Evolutionary conservation across 495 filamentous ascomycete genomes (phyloP).

Genomic region (Daldinia childiae): DNA sequence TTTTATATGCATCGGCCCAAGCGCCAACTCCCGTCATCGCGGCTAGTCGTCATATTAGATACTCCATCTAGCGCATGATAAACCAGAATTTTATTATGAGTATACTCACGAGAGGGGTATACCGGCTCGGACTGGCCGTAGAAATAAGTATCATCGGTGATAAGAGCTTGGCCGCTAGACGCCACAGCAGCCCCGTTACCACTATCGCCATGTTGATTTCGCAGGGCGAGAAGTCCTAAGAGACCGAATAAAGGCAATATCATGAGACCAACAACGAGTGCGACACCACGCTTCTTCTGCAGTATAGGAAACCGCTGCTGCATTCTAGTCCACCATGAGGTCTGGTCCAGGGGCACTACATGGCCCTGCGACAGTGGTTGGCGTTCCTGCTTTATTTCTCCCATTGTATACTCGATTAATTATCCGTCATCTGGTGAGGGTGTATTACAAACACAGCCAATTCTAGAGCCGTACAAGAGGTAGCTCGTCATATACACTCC

Average conservation of each 20-base stretch:
- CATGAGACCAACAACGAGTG: slow-evolving; percentile 46
- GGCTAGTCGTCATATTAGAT: slow-evolving; percentile 65
- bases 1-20: slow-evolving; percentile 80
- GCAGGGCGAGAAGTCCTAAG: slow-evolving; percentile 44
- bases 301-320: slow-evolving; percentile 54
- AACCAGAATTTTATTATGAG: slow-evolving; percentile 49
- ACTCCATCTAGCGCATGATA: not conserved
- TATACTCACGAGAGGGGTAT: slow-evolving; percentile 85
- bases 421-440: slow-evolving; percentile 26
- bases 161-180: slow-evolving; percentile 39
- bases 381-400: slow-evolving; percentile 21
- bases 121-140: slow-evolving; percentile 74
- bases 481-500: not conserved
- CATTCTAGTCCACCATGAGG: slow-evolving; percentile 47
- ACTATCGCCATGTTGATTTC: slow-evolving; percentile 23
- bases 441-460: not conserved
- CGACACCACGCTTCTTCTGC: slow-evolving; percentile 49
- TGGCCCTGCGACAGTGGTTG: slow-evolving; percentile 32
- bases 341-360: slow-evolving; percentile 11
- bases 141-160: slow-evolving; percentile 58
- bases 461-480: not conserved
- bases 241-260: slow-evolving; percentile 48
- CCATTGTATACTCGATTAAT: slow-evolving; percentile 15
- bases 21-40: slow-evolving; percentile 53
- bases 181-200: slow-evolving; percentile 1